Evolutionary conservation across 2,329 filamentous ascomycete species (phyloP).

Genomic region (Geosmithia morbida): DNA sequence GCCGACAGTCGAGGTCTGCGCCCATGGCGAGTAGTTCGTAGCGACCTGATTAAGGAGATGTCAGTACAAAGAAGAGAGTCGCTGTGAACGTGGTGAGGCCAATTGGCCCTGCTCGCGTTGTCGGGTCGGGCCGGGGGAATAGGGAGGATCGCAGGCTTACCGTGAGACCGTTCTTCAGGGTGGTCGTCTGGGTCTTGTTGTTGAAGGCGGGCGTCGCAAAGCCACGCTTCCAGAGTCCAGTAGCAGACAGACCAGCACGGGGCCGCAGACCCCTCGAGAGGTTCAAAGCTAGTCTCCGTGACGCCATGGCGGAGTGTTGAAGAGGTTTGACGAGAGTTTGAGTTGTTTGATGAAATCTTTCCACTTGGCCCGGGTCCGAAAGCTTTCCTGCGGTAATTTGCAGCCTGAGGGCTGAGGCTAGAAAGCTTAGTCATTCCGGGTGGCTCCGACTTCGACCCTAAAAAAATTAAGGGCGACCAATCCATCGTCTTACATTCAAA

Average conservation of each 20-base stretch:
- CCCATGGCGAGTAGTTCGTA: constrained; percentile 94
- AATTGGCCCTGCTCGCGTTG: constrained; percentile 19
- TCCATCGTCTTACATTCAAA: not conserved
- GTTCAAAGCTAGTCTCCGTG: constrained; percentile 91
- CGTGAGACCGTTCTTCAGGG: constrained; percentile 93
- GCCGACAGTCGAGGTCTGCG: constrained; percentile 94
- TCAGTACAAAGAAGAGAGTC: constrained; percentile 11
- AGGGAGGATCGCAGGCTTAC: constrained; percentile 32
- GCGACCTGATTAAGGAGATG: constrained; percentile 54
- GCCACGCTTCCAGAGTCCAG: constrained; percentile 66
- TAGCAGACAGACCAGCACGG: constrained; percentile 68
- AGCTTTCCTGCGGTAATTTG: constrained; percentile 29
- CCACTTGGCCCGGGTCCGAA: constrained; percentile 26
- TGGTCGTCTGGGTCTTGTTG: constrained; percentile 82
- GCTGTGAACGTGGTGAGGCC: constrained; percentile 9
- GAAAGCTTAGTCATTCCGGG: constrained; percentile 21
- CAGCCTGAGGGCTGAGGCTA: constrained; percentile 26
- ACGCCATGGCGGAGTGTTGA: constrained; percentile 63
- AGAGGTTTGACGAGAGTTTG: constrained; percentile 32
- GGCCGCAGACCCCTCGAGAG: constrained; percentile 80
- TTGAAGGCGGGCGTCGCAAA: constrained; percentile 70
- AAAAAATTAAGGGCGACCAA: not conserved
- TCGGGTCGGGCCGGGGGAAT: constrained; percentile 4
- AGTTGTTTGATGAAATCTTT: constrained; percentile 42
- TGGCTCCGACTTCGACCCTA: not conserved